A percentile compares a stretch with the other conserved stretches of the same genome.
phyloP scores from a whole-genome alignment of 2,329 filamentous ascomycete species.

The Chalaropsis ovoidea region DNA sequence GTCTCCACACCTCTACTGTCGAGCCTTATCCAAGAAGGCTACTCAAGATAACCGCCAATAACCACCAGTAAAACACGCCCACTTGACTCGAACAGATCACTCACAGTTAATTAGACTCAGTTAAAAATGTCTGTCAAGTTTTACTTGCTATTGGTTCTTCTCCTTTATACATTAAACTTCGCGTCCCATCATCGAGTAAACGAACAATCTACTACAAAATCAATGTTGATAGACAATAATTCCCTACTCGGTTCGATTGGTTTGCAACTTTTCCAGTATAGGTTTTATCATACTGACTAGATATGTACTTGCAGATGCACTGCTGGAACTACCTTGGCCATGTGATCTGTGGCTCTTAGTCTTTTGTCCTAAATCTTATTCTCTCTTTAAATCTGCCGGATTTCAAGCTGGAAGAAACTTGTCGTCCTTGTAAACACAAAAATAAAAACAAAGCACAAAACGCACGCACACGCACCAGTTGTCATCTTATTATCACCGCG shows the following conservation, averaged over 20 bases:
- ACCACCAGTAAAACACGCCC: background rate
- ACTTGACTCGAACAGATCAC: background rate
- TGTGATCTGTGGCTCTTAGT: background rate
- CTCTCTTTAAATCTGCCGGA: background rate
- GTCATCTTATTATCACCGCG: slow-evolving; percentile 16
- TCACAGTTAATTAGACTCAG: background rate
- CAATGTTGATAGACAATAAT: no score
- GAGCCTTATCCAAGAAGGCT: background rate
- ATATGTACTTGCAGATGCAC: background rate
- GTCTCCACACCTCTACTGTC: background rate
- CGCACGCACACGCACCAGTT: background rate
- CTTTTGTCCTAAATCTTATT: background rate
- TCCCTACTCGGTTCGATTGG: no score
- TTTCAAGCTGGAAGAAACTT: background rate
- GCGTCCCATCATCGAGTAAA: no score
- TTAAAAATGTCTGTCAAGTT: background rate
- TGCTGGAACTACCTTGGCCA: background rate
- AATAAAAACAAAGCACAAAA: slow-evolving; percentile 1
- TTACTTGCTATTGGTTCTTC: no score
- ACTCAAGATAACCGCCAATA: background rate
- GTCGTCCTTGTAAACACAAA: background rate
- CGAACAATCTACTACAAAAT: no score
- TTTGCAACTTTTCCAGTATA: no score
- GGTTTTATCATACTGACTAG: no score
- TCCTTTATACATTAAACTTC: no score